Evolutionary conservation across 805 yeast genomes (phyloP).

Genomic region (Wickerhamiella dianesei): DNA sequence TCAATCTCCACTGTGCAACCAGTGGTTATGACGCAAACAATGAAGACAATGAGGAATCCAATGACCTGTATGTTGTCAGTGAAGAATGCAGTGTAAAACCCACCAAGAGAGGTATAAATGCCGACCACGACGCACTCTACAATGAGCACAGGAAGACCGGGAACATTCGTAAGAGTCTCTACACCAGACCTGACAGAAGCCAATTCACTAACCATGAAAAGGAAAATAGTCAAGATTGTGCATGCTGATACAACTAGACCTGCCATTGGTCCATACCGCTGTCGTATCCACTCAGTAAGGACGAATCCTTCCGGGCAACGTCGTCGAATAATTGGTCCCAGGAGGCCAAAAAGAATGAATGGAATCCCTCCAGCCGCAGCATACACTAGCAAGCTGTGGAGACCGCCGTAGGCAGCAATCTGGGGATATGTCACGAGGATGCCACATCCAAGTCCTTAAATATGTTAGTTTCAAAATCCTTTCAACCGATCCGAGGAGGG

Average conservation of each 20-base stretch:
- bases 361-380: slow-evolving; percentile 72
- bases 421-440: slow-evolving; percentile 73
- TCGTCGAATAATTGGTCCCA: slow-evolving; percentile 69
- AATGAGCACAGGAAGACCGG: slow-evolving; percentile 68
- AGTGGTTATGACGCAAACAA: slow-evolving; percentile 66
- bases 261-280: slow-evolving; percentile 61
- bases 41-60: slow-evolving; percentile 49
- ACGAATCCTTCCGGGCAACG: slow-evolving; percentile 85
- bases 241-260: slow-evolving; percentile 66
- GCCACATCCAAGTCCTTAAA: slow-evolving; percentile 74
- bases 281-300: slow-evolving; percentile 86
- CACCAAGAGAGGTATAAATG: slow-evolving; percentile 77
- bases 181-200: slow-evolving; percentile 69
- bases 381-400: slow-evolving; percentile 77
- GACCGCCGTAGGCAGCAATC: slow-evolving; percentile 72
- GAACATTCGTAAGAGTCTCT: slow-evolving; percentile 60
- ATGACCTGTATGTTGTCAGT: slow-evolving; percentile 78
- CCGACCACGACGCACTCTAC: slow-evolving; percentile 84
- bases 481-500: neutral
- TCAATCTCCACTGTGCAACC: slow-evolving; percentile 57
- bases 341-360: slow-evolving; percentile 60
- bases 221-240: slow-evolving; percentile 70
- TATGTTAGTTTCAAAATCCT: slow-evolving; percentile 4
- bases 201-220: slow-evolving; percentile 78
- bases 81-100: slow-evolving; percentile 74